phyloP scores from a whole-genome alignment of 441 rosid species.

The Manihot esculenta region DNA sequence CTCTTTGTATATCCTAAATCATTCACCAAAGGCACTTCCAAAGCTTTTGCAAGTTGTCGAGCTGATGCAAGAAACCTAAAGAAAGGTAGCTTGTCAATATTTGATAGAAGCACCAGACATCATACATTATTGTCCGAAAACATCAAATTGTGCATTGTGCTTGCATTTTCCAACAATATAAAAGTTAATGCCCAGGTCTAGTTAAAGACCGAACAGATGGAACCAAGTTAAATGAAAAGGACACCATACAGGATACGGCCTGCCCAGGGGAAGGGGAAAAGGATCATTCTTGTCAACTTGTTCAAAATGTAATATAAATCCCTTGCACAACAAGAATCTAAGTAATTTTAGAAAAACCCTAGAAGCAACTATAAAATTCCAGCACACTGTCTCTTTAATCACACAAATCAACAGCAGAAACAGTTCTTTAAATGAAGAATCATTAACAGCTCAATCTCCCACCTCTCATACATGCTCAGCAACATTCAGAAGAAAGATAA shows the following conservation, averaged over 20 bases:
- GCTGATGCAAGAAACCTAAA: constrained; percentile 94
- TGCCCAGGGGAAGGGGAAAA: background rate
- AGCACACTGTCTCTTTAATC: background rate
- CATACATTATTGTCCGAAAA: constrained; percentile 6
- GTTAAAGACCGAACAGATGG: background rate
- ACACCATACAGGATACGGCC: background rate
- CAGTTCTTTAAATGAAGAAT: background rate
- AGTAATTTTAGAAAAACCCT: background rate
- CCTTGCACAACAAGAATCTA: background rate
- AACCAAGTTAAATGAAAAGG: background rate
- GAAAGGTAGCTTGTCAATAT: constrained; percentile 25
- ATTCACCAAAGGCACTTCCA: constrained; percentile 96
- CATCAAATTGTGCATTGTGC: constrained; percentile 1
- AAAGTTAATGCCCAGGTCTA: background rate
- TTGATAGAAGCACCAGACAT: constrained; percentile 3
- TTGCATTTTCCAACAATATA: background rate
- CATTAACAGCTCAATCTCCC: background rate
- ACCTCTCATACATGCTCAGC: background rate
- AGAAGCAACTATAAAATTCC: background rate
- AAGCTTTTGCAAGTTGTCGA: constrained; percentile 95
- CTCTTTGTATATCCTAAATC: constrained; percentile 98
- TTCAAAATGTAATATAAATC: background rate
- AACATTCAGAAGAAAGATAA: no score
- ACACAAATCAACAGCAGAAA: background rate
- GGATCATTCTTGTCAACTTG: background rate